A percentile compares a stretch with the other conserved stretches of the same genome.
These are phyloP conservation scores for Zygosaccharomyces sapae DNA, from an alignment of 1,139 yeast genomes.

Conservation along the genomic window DNA sequence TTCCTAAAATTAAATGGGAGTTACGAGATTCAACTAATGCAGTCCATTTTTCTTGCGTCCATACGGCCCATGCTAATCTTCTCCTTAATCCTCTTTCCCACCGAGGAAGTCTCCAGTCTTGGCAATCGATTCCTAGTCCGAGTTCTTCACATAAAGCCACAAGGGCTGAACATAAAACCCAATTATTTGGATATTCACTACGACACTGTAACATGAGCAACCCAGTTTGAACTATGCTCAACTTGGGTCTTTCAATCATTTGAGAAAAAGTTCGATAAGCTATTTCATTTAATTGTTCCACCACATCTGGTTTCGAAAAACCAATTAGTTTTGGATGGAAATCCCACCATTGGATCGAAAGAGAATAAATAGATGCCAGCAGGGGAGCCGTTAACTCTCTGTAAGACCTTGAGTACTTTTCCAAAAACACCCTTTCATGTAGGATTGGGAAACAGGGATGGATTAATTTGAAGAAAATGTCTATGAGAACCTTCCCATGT, in stretches of 20 bases:
- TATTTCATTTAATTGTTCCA: slow-evolving; percentile 55
- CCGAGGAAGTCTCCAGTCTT: slow-evolving; percentile 81
- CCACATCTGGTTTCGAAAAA: slow-evolving; percentile 60
- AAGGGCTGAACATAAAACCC: slow-evolving; percentile 84
- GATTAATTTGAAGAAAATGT: slow-evolving; percentile 66
- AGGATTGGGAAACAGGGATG: slow-evolving; percentile 77
- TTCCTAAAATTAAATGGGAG: slow-evolving; percentile 60
- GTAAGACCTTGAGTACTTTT: slow-evolving; percentile 71
- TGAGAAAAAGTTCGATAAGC: slow-evolving; percentile 53
- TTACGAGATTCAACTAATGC: slow-evolving; percentile 75
- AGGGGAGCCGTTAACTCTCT: slow-evolving; percentile 75
- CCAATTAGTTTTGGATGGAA: slow-evolving; percentile 63
- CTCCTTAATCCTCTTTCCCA: slow-evolving; percentile 88
- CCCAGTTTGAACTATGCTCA: slow-evolving; percentile 80
- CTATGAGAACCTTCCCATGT: slow-evolving; percentile 67
- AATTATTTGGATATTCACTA: slow-evolving; percentile 49
- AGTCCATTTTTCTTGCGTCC: slow-evolving; percentile 84
- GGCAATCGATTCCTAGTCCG: slow-evolving; percentile 81
- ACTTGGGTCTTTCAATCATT: slow-evolving; percentile 66
- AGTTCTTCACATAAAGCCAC: slow-evolving; percentile 81
- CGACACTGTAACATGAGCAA: slow-evolving; percentile 63
- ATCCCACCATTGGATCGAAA: slow-evolving; percentile 83
- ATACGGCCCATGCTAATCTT: slow-evolving; percentile 90
- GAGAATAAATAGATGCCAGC: slow-evolving; percentile 67
- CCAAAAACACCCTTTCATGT: slow-evolving; percentile 71